Conservation (phyloP, 176 grass and related monocot species). For the Carex cristatella region DNA sequence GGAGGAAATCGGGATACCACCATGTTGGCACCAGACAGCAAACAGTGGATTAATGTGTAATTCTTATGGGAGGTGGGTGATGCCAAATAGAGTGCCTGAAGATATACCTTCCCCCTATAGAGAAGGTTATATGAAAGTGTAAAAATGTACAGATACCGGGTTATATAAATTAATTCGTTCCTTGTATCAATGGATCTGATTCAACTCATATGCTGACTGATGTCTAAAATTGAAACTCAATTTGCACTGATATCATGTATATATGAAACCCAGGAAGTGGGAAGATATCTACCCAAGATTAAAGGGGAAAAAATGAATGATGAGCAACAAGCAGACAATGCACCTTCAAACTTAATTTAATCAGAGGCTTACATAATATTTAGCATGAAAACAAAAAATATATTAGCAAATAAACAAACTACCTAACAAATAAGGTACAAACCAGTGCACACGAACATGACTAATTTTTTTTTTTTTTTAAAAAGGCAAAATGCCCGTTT, state of each 20-base stretch:
- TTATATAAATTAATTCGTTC: not conserved
- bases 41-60: slow-evolving; percentile 24
- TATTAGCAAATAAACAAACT: not conserved
- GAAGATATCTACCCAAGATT: not conserved
- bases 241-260: not conserved
- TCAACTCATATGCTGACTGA: not conserved
- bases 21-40: not conserved
- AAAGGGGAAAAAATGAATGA: not conserved
- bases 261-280: not conserved
- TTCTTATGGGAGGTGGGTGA: slow-evolving; percentile 25
- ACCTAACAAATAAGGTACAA: not conserved
- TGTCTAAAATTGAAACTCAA: not conserved
- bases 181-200: not conserved
- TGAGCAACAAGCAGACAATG: not conserved
- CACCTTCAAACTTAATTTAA: not conserved
- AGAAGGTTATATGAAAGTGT: not conserved
- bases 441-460: not conserved
- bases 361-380: not conserved
- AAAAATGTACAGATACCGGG: not conserved
- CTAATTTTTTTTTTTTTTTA: too few species aligned
- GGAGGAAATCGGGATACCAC: slow-evolving; percentile 20
- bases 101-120: slow-evolving; percentile 31
- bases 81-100: slow-evolving; percentile 25
- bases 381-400: not conserved
- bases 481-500: too few species aligned